phyloP scores from a whole-genome alignment of 176 grass and related monocot genomes.

The Lolium perenne region DNA sequence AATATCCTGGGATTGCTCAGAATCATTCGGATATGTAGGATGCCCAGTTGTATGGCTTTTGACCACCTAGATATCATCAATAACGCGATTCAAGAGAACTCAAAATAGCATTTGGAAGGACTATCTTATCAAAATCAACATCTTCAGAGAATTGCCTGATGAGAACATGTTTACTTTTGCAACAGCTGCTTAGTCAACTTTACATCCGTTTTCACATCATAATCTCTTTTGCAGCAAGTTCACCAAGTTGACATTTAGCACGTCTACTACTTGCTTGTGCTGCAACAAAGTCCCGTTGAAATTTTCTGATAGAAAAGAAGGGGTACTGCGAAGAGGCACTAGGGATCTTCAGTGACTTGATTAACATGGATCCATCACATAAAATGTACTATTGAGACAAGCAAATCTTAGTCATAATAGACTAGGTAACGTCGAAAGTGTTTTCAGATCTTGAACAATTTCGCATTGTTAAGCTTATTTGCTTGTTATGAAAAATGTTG shows the following conservation, averaged over 20 bases:
- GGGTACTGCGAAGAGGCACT: slow-evolving; percentile 77
- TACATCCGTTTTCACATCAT: slow-evolving; percentile 20
- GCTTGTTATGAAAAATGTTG: not conserved
- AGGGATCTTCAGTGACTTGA: slow-evolving; percentile 70
- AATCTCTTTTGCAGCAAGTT: slow-evolving; percentile 79
- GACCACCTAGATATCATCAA: slow-evolving; percentile 50
- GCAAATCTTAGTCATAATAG: slow-evolving; percentile 73
- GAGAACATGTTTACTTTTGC: slow-evolving; percentile 68
- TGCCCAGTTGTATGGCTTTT: slow-evolving; percentile 35
- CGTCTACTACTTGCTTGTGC: slow-evolving; percentile 74
- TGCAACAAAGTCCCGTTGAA: slow-evolving; percentile 60
- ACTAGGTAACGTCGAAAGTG: slow-evolving; percentile 68
- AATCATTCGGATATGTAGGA: slow-evolving; percentile 42
- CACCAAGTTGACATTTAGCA: slow-evolving; percentile 76
- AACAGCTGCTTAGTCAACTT: slow-evolving; percentile 33
- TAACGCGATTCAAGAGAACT: slow-evolving; percentile 34
- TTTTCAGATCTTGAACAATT: slow-evolving; percentile 27
- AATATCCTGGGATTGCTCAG: slow-evolving; percentile 65
- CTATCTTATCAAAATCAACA: too few species aligned
- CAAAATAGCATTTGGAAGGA: too few species aligned
- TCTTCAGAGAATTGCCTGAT: slow-evolving; percentile 26
- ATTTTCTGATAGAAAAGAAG: slow-evolving; percentile 50
- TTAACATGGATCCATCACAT: slow-evolving; percentile 77
- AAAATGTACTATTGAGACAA: slow-evolving; percentile 84
- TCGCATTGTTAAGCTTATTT: not conserved